Evolutionary conservation across 352 stramenopile species (phyloP), one percentile per base, ranked within the genome.

Genomic region (Phytopythium oedochilum): DNA sequence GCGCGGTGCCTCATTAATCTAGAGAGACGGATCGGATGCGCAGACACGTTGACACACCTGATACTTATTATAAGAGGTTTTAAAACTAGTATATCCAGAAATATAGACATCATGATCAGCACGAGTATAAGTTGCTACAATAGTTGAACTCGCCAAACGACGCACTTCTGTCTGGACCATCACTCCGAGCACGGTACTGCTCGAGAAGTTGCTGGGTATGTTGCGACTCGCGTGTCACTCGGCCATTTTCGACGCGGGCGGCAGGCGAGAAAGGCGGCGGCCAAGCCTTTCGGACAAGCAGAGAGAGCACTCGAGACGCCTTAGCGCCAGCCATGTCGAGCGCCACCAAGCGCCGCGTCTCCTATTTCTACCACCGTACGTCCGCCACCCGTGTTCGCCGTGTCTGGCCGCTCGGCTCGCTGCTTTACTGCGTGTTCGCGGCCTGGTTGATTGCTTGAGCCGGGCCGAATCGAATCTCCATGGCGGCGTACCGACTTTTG

Each of bases 361-460:
- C 82, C 32, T 92, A 94, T 69, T 94, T 94, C 68, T 94, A 92
- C 64, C 83, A 94, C 57, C 79, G 81, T 94, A 74, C 55, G 82
- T 71, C 23, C 20, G 35, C 26, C 26, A 22, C 31, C 28, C 35
- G 7, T n/a, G 14, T 3, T 17, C 31, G 40, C 14, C 43, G 47
- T 49, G n/a, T 54, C 18, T 51, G 26, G 28, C 35, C 25, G 42
- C 9, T 39, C 28, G 22, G 42, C 53, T 48, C 61, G 31, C 14
- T 20, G 12, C 23, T 10, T 48, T 47, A 32, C 42, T 32, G 42
- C 26, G 26, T 39, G 38, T 42, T 47, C 10, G 44, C 18, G n/a
- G 44, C 11, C 8, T 17, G 26, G 4, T 55, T 55, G 49, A 55
- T 55, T 55, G 49, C 49, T 55, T 25, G 25, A 20, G 25, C 9